Evolutionary conservation across 495 filamentous ascomycete species (phyloP), one percentile per base, ranked within the genome.

Genomic region (Lasiosphaeris hirsuta): DNA sequence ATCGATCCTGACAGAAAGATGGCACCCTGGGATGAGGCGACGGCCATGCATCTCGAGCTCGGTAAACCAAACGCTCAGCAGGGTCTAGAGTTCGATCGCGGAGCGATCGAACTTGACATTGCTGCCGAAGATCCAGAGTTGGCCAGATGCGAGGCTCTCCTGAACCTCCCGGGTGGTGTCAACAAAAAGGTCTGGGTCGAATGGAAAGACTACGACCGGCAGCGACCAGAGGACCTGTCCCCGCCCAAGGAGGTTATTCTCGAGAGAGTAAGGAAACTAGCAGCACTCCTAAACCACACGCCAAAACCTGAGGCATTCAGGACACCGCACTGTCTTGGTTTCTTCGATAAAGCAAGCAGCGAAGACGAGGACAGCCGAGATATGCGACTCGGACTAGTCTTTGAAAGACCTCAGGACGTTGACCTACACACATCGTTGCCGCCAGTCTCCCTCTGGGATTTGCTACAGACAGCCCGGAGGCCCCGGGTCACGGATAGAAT

Each of bases 151-250:
- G 75, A 73, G 44, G 75, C 72, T 10, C 42, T 58, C 8, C 66
- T 74, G 15, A 57, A 40, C 1, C 38, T 66, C 10, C 60, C 66
- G 7, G 65, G 54, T 17, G 64, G 67, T 33, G 17, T 10, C 0
- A 51, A 23, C 14, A 72, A 69, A 49, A 67, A 64, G 38, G 74
- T 78, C 2, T 78, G 75, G 75, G 63, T 78, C 6, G 75, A 78
- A 56, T 78, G 75, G 75, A 78, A 75, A 59, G 74, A 76, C 41
- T 78, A 76, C 46, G 75, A 76, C 35, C 59, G 61, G 1, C 68
- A 68, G 44, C 43, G 62, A 11, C 69, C 69, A 13, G 62, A 59
- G 8, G 69, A 72, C 44, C 41, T 65, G 7, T 65, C 62, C 11
- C 59, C 68, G 1, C 61, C 71, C 41, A 69, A 74, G 56, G 46